Evolutionary conservation across 305 asterid genomes (phyloP).

Genomic region (Fraxinus albicans): DNA sequence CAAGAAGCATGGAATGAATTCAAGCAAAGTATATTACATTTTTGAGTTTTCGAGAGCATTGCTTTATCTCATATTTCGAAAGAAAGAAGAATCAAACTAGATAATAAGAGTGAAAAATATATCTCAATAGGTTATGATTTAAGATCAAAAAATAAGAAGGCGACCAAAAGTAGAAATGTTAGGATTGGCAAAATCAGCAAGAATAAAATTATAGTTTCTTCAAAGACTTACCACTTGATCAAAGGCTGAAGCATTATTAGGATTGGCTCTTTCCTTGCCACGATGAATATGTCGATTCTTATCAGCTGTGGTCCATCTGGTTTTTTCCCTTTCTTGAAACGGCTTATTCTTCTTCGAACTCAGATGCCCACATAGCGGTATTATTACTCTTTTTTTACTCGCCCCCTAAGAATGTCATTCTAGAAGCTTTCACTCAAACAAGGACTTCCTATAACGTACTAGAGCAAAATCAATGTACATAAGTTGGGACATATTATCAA

Average conservation of each 20-base stretch:
- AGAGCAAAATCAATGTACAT: background rate
- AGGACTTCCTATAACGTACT: background rate
- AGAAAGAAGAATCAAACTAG: background rate
- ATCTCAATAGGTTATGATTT: background rate
- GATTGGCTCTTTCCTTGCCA: background rate
- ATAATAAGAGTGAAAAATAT: background rate
- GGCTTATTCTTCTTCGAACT: background rate
- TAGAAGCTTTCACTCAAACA: background rate
- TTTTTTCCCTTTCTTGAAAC: background rate
- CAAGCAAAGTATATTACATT: background rate
- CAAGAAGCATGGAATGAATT: background rate
- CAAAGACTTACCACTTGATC: background rate
- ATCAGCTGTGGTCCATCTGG: background rate
- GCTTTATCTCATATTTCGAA: background rate
- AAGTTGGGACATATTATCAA: background rate
- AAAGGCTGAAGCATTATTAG: background rate
- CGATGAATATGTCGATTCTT: background rate
- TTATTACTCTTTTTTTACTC: background rate
- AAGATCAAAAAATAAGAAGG: background rate
- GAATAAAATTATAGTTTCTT: background rate
- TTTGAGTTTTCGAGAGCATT: background rate
- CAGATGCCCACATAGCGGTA: background rate
- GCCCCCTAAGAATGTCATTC: background rate
- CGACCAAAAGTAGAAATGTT: background rate
- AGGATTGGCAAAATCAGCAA: background rate